Base-by-base conservation (phyloP, 257 asterid species). In the Ajuga chamaepitys region DNA sequence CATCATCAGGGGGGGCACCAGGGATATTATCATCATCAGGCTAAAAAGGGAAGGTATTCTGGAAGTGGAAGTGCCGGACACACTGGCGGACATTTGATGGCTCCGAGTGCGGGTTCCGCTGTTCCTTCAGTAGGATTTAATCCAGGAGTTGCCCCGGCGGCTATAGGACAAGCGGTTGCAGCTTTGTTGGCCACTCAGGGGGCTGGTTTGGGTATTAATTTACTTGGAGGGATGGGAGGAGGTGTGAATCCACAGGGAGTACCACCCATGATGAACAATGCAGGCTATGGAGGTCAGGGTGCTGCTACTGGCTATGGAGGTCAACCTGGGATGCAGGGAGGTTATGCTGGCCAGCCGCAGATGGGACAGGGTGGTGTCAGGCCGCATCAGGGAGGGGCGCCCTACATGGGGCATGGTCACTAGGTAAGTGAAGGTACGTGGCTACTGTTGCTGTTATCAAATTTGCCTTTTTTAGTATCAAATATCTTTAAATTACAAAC, bases 371-470 rank as follows among this genome's bases (percentile, higher is more conserved):
- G 95, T 46, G 86, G 86, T 14, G 83, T 71, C 25, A 72, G 97
- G 76, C 96, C 95, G 1, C 90, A 79, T 66, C 96, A 92, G 65
- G 98, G 98, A 70, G 98, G 96, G 78, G 89, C 88, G 0, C 91
- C 88, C 47, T 89, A 89, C 87, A 83, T 87, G 82, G 95, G 96
- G 26, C 91, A 83, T 65, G 95, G 96, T 70, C 93, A 70, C 78
- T 92, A 92, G 91, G 95, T 80, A 76, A 71, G 81, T 48, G 14
- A 37, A 70, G 80, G 80, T 80, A 64, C 26, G 55, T 24, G 21
- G 18, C 59, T 42, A 2, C 44, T 61, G n/a, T 28, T 37, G n/a
- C 14, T n/a, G 3, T 17, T 44, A 4, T 25, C 68, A 22, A 14
- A 7, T 32, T 17, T 45, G 34, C 32, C n/a, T n/a, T 14, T 74